Percentiles rank a stretch among this genome's conserved stretches.
Conservation (phyloP, 2,329 filamentous ascomycete genomes). For the Calonectria naviculata region DNA sequence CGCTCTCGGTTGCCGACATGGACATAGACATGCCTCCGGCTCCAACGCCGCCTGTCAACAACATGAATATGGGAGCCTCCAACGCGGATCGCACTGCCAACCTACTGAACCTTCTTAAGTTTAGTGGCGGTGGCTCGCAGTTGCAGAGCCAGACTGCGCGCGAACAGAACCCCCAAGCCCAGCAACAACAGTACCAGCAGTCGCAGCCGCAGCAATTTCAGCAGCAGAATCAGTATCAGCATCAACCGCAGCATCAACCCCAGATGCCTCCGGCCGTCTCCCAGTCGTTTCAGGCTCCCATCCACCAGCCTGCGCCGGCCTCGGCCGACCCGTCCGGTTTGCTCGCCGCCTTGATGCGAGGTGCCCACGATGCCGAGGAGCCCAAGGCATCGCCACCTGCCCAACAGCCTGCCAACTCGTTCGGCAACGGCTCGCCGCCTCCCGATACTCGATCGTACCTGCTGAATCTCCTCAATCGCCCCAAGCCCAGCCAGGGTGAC, state of each 20-base stretch:
- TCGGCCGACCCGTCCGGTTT: slow-evolving; percentile 67
- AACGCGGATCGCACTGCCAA: slow-evolving; percentile 63
- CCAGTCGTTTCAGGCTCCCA: slow-evolving; percentile 49
- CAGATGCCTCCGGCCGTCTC: slow-evolving; percentile 25
- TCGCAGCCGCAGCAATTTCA: slow-evolving; percentile 35
- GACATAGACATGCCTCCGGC: slow-evolving; percentile 61
- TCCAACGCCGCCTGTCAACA: slow-evolving; percentile 59
- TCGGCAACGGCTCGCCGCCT: slow-evolving; percentile 63
- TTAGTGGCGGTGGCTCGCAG: slow-evolving; percentile 56
- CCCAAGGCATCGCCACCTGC: slow-evolving; percentile 41
- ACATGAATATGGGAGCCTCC: slow-evolving; percentile 48
- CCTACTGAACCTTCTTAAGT: slow-evolving; percentile 72
- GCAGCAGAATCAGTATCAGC: slow-evolving; percentile 32
- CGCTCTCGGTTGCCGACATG: slow-evolving; percentile 36
- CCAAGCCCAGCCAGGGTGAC: slow-evolving; percentile 73
- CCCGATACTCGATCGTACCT: slow-evolving; percentile 86
- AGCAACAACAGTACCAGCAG: slow-evolving; percentile 39
- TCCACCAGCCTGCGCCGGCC: slow-evolving; percentile 68
- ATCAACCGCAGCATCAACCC: slow-evolving; percentile 36
- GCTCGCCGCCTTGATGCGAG: slow-evolving; percentile 71
- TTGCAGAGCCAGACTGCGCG: slow-evolving; percentile 46
- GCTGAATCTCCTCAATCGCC: slow-evolving; percentile 84
- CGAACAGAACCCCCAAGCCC: slow-evolving; percentile 29
- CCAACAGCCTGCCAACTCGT: slow-evolving; percentile 47
- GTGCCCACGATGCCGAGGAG: slow-evolving; percentile 61